A percentile compares a stretch with the other conserved stretches of the same genome.
These are phyloP conservation scores for Lactifluus volemus DNA, from an alignment of 768 basidiomycete species.

Conservation along the genomic window DNA sequence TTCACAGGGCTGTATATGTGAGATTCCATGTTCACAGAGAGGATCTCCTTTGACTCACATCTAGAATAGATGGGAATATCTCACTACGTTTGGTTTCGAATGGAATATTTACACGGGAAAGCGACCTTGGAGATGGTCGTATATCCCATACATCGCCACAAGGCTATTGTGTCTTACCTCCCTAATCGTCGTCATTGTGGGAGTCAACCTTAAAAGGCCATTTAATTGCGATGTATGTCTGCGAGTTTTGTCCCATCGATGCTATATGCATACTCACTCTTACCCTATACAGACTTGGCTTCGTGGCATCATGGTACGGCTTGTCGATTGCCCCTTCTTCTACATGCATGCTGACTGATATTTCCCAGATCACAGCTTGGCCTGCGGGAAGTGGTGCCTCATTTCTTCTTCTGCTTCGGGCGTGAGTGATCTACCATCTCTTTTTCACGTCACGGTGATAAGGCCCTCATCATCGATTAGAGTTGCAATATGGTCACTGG, in stretches of 20 bases:
- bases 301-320: not conserved
- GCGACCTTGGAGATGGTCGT: conserved; percentile 11
- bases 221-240: not conserved
- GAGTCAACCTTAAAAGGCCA: not conserved
- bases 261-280: not conserved
- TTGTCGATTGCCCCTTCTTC: no score
- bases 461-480: not conserved
- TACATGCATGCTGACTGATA: not conserved
- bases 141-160: not conserved
- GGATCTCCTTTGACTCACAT: not conserved
- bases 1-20: conserved; percentile 7
- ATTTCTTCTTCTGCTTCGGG: conserved; percentile 9
- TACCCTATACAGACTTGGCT: not conserved
- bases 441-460: not conserved
- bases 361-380: not conserved
- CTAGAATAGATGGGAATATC: conserved; percentile 2
- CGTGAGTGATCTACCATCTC: not conserved
- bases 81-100: not conserved
- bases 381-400: not conserved
- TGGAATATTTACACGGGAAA: conserved; percentile 5
- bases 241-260: not conserved
- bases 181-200: not conserved
- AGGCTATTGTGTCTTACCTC: not conserved
- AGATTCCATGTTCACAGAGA: not conserved
- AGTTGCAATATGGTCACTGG: conserved; percentile 4